A percentile compares a stretch with the other conserved stretches of the same genome.
phyloP scores from a whole-genome alignment of 1,139 yeast genomes.

The Pichia sp. region DNA sequence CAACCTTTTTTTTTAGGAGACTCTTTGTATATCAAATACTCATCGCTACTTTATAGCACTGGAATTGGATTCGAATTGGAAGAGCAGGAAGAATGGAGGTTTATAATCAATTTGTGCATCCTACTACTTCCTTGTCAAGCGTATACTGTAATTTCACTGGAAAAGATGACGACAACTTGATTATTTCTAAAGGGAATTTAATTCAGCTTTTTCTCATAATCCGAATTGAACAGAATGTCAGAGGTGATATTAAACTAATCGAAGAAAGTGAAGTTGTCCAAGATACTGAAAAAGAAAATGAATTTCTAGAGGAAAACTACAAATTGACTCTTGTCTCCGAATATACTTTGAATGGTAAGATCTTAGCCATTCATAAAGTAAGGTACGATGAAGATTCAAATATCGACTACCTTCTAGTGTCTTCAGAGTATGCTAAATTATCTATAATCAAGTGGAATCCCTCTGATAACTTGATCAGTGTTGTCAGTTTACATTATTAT shows the following conservation, averaged over 20 bases:
- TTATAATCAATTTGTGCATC: conserved; percentile 72
- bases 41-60: no score
- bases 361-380: conserved; percentile 50
- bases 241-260: not conserved
- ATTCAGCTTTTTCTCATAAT: conserved; percentile 49
- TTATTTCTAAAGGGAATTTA: conserved; percentile 65
- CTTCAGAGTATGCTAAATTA: conserved; percentile 71
- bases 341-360: conserved; percentile 62
- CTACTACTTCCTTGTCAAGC: conserved; percentile 63
- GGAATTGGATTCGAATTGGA: no score
- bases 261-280: not conserved
- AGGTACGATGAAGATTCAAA: conserved; percentile 16
- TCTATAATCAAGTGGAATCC: conserved; percentile 71
- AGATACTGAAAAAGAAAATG: not conserved
- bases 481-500: conserved; percentile 80
- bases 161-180: conserved; percentile 40
- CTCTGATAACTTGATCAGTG: conserved; percentile 41
- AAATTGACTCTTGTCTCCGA: conserved; percentile 53
- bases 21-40: no score
- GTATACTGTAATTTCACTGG: conserved; percentile 56
- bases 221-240: not conserved
- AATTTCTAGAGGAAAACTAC: conserved; percentile 6
- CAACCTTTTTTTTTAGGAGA: no score
- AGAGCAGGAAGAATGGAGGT: conserved; percentile 52
- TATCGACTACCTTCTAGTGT: conserved; percentile 54